Evolutionary conservation across 768 basidiomycete species (phyloP).

Genomic region (Termitomyces sp.): DNA sequence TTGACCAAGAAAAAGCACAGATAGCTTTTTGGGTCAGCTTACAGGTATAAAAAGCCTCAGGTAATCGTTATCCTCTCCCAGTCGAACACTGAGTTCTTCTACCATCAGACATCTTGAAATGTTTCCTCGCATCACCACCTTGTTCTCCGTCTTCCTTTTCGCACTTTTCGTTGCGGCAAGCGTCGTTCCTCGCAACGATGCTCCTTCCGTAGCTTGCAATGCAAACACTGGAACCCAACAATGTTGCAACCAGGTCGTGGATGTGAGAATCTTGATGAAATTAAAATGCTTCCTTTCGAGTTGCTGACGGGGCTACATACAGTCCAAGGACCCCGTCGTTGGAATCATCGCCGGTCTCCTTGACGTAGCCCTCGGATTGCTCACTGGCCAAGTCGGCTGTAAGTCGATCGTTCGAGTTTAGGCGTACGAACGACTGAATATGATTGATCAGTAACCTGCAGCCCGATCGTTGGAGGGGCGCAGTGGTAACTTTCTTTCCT

Average conservation of each 20-base stretch:
- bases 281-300: neutral
- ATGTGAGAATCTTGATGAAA: neutral
- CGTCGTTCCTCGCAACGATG: constrained; percentile 2
- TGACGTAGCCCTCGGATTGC: neutral
- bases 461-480: constrained; percentile 4
- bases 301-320: neutral
- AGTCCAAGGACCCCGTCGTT: constrained; percentile 4
- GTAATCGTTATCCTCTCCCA: neutral
- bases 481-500: constrained; percentile 3
- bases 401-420: neutral
- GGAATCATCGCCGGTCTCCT: constrained; percentile 7
- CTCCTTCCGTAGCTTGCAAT: neutral
- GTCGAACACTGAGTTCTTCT: neutral
- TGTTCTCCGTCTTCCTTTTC: constrained; percentile 8
- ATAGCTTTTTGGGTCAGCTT: neutral
- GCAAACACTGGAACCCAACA: constrained; percentile 2
- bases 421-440: neutral
- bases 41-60: constrained; percentile 2
- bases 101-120: neutral
- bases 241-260: neutral
- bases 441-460: constrained; percentile 8
- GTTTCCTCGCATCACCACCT: constrained; percentile 9
- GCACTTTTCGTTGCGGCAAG: constrained; percentile 3
- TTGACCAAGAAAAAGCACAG: neutral
- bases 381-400: constrained; percentile 12